phyloP scores from a whole-genome alignment of 306 rosid genomes.

The Medicago arabica region DNA sequence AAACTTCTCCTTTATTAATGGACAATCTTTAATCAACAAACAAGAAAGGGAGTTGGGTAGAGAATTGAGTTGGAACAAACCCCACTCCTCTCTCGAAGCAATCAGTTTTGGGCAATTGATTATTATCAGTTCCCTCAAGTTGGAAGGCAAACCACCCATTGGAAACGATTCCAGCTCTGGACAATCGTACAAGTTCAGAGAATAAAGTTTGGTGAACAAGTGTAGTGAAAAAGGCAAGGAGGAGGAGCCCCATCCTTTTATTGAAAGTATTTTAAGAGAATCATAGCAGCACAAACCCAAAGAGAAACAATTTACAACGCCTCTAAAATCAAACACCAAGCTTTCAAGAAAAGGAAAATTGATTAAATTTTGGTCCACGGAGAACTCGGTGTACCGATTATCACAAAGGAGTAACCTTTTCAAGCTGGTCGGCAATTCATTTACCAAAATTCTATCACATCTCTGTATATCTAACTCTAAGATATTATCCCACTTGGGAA shows the following conservation, averaged over 20 bases:
- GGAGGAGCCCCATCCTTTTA: background rate
- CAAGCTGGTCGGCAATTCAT: background rate
- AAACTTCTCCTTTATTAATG: too few species aligned
- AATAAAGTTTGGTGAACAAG: background rate
- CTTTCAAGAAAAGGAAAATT: background rate
- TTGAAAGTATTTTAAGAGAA: background rate
- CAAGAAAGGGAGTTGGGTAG: too few species aligned
- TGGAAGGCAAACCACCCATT: background rate
- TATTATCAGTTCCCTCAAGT: rapidly evolving
- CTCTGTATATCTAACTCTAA: background rate
- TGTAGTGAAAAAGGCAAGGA: background rate
- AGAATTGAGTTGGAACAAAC: too few species aligned
- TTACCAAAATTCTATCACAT: background rate
- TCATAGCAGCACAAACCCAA: background rate
- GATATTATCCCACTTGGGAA: background rate
- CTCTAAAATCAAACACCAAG: background rate
- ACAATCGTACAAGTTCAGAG: background rate
- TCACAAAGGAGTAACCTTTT: background rate
- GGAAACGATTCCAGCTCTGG: background rate
- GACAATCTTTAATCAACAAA: too few species aligned
- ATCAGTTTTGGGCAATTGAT: background rate
- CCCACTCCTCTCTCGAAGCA: too few species aligned
- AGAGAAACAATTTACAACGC: background rate
- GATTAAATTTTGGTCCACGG: background rate
- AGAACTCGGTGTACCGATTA: background rate